Evolutionary conservation across 495 filamentous ascomycete species (phyloP).

Genomic region (Xylaria nigripes): DNA sequence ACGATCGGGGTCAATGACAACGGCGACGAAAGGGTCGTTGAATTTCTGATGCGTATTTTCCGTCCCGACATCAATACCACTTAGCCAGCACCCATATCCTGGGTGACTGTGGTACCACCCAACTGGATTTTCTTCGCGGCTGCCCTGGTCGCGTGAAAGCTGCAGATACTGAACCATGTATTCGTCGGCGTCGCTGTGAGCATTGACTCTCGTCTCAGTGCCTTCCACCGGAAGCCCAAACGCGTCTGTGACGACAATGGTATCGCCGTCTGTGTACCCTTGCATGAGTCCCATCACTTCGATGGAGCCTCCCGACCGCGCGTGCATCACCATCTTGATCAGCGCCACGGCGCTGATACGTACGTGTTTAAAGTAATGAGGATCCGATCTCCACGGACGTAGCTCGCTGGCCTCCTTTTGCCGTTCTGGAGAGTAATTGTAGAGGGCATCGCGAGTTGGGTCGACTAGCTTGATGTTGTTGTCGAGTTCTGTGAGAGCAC

Average conservation of each 20-base stretch:
- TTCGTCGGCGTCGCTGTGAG: slow-evolving; percentile 88
- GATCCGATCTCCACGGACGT: slow-evolving; percentile 77
- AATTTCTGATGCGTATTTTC: slow-evolving; percentile 74
- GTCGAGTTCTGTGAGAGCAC: slow-evolving; percentile 62
- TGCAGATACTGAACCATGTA: slow-evolving; percentile 86
- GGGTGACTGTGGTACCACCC: slow-evolving; percentile 99
- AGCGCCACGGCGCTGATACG: slow-evolving; percentile 90
- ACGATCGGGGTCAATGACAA: slow-evolving; percentile 95
- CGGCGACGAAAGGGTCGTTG: slow-evolving; percentile 85
- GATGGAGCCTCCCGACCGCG: slow-evolving; percentile 78
- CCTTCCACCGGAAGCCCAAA: slow-evolving; percentile 94
- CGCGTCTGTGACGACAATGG: slow-evolving; percentile 89
- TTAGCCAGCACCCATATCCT: slow-evolving; percentile 97
- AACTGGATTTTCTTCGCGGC: slow-evolving; percentile 78
- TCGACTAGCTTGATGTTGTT: slow-evolving; percentile 80
- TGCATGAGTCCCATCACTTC: slow-evolving; percentile 99
- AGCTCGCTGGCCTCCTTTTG: slow-evolving; percentile 52
- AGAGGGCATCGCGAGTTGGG: slow-evolving; percentile 80
- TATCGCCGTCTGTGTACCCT: slow-evolving; percentile 75
- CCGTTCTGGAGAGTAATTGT: slow-evolving; percentile 61
- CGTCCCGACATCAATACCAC: slow-evolving; percentile 88
- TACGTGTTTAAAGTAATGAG: slow-evolving; percentile 84
- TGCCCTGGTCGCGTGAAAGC: slow-evolving; percentile 60
- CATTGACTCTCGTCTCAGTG: slow-evolving; percentile 95
- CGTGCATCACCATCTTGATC: slow-evolving; percentile 99